These are phyloP conservation scores for Ceratobasidium sp. DNA, from an alignment of 1,284 basidiomycete genomes.

Conservation along the genomic window DNA sequence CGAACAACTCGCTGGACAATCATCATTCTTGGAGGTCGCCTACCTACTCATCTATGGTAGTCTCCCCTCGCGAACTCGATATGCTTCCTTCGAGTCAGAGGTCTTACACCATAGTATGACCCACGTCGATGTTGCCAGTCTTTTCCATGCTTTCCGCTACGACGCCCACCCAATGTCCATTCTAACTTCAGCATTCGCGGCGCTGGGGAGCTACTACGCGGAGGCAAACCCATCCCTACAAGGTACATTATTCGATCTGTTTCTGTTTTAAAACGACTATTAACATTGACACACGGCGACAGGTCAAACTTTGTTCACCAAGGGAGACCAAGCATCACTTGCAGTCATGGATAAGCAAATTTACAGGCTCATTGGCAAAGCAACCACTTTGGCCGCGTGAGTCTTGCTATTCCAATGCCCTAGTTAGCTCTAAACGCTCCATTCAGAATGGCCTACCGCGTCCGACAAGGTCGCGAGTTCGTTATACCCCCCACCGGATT, in stretches of 20 bases:
- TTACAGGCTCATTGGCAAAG: constrained; percentile 86
- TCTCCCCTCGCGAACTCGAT: constrained; percentile 77
- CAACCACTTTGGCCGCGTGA: constrained; percentile 86
- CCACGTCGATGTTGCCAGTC: constrained; percentile 82
- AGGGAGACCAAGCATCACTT: constrained; percentile 71
- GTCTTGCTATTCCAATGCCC: constrained; percentile 52
- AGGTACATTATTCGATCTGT: constrained; percentile 60
- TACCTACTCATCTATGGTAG: constrained; percentile 90
- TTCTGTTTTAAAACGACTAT: background rate
- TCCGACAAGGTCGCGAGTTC: constrained; percentile 88
- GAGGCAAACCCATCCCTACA: constrained; percentile 80
- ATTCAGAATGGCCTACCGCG: constrained; percentile 85
- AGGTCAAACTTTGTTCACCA: constrained; percentile 85
- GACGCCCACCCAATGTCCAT: constrained; percentile 93
- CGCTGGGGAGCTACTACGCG: constrained; percentile 84
- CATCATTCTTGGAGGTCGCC: constrained; percentile 83
- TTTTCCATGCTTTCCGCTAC: constrained; percentile 86
- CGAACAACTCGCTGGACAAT: constrained; percentile 84
- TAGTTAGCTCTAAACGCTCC: constrained; percentile 16
- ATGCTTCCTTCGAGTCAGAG: constrained; percentile 74
- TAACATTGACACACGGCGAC: background rate
- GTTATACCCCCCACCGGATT: constrained; percentile 86
- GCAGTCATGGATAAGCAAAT: constrained; percentile 91
- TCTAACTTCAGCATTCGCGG: constrained; percentile 85
- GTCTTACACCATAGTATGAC: constrained; percentile 82